Percentiles rank a stretch among this genome's conserved stretches.
Conservation (phyloP, 768 basidiomycete genomes). For the Suillus sp. region DNA sequence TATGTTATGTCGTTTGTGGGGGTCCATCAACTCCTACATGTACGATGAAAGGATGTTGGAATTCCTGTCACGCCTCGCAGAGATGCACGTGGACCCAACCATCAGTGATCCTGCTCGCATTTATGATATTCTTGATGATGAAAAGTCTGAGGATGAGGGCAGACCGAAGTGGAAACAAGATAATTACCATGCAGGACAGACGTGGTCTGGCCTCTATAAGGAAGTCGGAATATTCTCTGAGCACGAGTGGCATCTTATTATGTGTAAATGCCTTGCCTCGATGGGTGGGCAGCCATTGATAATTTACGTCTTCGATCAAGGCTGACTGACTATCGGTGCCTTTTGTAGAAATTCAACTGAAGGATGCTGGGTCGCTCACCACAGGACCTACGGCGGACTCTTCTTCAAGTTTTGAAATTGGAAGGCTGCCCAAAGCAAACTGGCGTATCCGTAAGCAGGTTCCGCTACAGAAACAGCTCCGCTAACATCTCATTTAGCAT, state of each 20-base stretch:
- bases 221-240: conserved; percentile 82
- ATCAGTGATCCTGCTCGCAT: conserved; percentile 74
- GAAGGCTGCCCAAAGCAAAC: conserved; percentile 66
- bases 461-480: neutral
- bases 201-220: conserved; percentile 54
- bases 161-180: conserved; percentile 56
- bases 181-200: conserved; percentile 39
- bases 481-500: conserved; percentile 45
- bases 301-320: conserved; percentile 7
- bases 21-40: conserved; percentile 84
- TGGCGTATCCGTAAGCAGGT: conserved; percentile 69
- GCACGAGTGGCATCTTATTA: conserved; percentile 80
- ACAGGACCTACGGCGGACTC: conserved; percentile 77
- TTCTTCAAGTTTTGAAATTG: conserved; percentile 52
- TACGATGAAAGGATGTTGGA: conserved; percentile 90
- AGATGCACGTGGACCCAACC: conserved; percentile 73
- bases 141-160: conserved; percentile 59
- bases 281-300: conserved; percentile 57
- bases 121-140: conserved; percentile 63
- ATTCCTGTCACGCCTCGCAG: conserved; percentile 74
- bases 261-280: conserved; percentile 85
- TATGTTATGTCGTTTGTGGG: conserved; percentile 85
- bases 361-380: conserved; percentile 71
- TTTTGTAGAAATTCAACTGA: conserved; percentile 66
- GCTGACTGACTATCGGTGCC: conserved; percentile 9